Evolutionary conservation across 306 rosid species (phyloP).

Genomic region (Lathyrus oleraceus): DNA sequence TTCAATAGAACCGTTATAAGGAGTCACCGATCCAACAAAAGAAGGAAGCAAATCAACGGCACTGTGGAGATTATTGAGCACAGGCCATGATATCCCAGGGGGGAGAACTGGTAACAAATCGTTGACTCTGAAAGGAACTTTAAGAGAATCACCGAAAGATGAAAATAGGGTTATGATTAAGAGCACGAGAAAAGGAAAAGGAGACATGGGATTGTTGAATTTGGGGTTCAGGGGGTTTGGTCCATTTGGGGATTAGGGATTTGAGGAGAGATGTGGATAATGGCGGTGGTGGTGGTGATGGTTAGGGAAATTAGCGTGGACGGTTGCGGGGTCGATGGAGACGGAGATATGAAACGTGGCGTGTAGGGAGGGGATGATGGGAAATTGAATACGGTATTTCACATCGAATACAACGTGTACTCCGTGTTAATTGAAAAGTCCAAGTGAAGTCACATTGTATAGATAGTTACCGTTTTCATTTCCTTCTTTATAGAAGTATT

Average conservation of each 20-base stretch:
- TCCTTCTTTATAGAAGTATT: too few relatives aligned
- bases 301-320: neutral
- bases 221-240: conserved; percentile 19
- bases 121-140: conserved; percentile 68
- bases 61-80: conserved; percentile 78
- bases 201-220: conserved; percentile 35
- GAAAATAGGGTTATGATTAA: conserved; percentile 43
- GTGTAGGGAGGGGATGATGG: neutral
- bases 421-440: neutral
- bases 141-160: conserved; percentile 44
- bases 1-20: conserved; percentile 54
- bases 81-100: conserved; percentile 83
- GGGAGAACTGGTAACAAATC: conserved; percentile 95
- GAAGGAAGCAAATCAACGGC: conserved; percentile 92
- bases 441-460: neutral
- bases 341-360: conserved; percentile 23
- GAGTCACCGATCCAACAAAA: conserved; percentile 78
- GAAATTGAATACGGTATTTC: neutral
- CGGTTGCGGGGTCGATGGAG: conserved; percentile 23
- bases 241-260: conserved; percentile 34
- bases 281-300: neutral
- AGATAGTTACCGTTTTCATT: too few relatives aligned
- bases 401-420: neutral
- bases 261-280: neutral
- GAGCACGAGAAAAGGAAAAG: conserved; percentile 15